Evolutionary conservation across 1,284 basidiomycete genomes (phyloP), one percentile per base, ranked within the genome.

Genomic region (Marasmius oreades): DNA sequence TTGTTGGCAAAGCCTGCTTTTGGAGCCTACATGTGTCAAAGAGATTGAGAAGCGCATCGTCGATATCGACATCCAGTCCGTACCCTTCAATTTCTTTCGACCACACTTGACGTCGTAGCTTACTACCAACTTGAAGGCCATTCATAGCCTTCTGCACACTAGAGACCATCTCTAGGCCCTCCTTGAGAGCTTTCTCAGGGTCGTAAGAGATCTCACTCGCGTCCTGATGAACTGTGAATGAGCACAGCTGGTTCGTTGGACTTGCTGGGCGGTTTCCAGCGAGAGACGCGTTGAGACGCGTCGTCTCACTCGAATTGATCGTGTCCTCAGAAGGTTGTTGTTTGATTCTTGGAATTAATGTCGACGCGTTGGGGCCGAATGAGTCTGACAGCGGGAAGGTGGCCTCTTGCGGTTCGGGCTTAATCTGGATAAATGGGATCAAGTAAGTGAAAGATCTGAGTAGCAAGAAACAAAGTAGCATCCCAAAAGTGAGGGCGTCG

Each of bases 61-160:
- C 50, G 18, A 18, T 22, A 3, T 5, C 14, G 18, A 18, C 33
- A 42, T 16, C 10, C 51, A 50, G 8, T 47, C 12, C 72, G 5
- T 56, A 81, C 83, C 70, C 79, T 44, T 73, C 69, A 22, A 84
- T 69, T 53, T 85, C 82, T n/a, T 77, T 72, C 47, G 74, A 62
- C 83, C 84, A 86, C 1, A 84, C 81, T 14, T 84, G 81, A 58
- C 80, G 72, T 20, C 83, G 75, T 56, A 83, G 64, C 63, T 80
- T 81, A 63, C 75, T 80, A 23, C 81, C 81, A 4, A 84, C 63
- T 55, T 80, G 71, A 53, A 86, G 63, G 20, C 66, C 71, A 57
- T 77, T 72, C 53, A 84, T 67, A 54, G 66, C 68, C 1, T 69
- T 62, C 60, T 77, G 76, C 50, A 85, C 66, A 3, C 71, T 69